Evolutionary conservation across 169 alveolate species (phyloP).

Genomic region (Blepharisma undulans): DNA sequence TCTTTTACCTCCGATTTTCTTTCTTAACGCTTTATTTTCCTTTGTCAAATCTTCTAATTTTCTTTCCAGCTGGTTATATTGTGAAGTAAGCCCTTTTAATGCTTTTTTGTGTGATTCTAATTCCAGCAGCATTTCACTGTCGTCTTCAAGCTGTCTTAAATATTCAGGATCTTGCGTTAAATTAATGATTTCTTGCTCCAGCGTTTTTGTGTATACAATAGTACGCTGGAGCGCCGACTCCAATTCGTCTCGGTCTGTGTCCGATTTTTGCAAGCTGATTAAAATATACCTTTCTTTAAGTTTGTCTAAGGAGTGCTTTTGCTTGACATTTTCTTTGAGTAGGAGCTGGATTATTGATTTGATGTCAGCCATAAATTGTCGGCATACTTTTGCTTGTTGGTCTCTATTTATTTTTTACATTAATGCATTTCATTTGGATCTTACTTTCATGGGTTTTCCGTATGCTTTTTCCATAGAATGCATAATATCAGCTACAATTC

Average conservation of each 20-base stretch:
- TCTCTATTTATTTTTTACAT: neutral
- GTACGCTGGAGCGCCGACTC: slow-evolving; percentile 14
- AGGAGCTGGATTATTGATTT: neutral
- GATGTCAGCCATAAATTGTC: neutral
- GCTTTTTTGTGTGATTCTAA: slow-evolving; percentile 39
- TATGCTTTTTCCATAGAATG: neutral
- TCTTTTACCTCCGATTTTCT: neutral
- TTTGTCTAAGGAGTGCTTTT: neutral
- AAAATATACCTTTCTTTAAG: neutral
- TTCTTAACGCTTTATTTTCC: slow-evolving; percentile 18
- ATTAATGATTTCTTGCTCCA: slow-evolving; percentile 22
- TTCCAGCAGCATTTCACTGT: neutral
- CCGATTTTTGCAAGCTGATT: neutral
- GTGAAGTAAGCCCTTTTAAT: slow-evolving; percentile 28
- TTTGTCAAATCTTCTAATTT: neutral
- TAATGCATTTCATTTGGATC: neutral
- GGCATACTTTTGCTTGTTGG: neutral
- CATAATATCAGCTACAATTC: neutral
- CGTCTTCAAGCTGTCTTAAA: slow-evolving; percentile 2
- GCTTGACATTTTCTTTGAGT: neutral
- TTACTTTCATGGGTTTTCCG: neutral
- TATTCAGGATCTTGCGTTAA: neutral
- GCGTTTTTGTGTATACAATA: neutral
- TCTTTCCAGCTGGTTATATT: slow-evolving; percentile 32
- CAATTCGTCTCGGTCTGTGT: slow-evolving; percentile 4